phyloP scores from a whole-genome alignment of 352 stramenopile genomes.

The Phytophthora constricta region DNA sequence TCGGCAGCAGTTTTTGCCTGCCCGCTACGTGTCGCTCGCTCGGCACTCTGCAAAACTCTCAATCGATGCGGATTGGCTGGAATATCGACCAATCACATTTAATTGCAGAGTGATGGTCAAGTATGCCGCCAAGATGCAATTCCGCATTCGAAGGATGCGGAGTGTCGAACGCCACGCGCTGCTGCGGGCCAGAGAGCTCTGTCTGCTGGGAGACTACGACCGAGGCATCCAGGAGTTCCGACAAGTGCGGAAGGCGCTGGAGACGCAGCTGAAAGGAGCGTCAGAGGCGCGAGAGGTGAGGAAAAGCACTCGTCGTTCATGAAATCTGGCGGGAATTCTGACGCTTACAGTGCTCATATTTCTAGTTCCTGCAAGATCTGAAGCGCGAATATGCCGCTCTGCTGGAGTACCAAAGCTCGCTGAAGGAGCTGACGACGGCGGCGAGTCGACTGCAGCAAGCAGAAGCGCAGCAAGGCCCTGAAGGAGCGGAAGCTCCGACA shows the following conservation, averaged over 20 bases:
- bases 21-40: conserved; percentile 44
- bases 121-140: conserved; percentile 1
- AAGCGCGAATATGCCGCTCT: conserved; percentile 57
- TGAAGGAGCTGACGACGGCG: conserved; percentile 43
- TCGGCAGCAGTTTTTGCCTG: conserved; percentile 12
- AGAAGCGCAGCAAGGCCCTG: conserved; percentile 26
- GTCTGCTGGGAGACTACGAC: conserved; percentile 70
- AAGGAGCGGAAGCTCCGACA: conserved; percentile 20
- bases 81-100: conserved; percentile 27
- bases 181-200: conserved; percentile 66
- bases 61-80: neutral
- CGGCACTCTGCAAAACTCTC: conserved; percentile 10
- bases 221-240: conserved; percentile 51
- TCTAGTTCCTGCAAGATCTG: conserved; percentile 52
- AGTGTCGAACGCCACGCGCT: conserved; percentile 33
- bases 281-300: conserved; percentile 47
- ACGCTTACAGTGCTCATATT: neutral
- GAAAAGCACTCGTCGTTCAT: neutral
- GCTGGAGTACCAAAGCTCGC: conserved; percentile 51
- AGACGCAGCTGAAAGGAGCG: conserved; percentile 36
- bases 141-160: conserved; percentile 2
- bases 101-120: conserved; percentile 1
- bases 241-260: conserved; percentile 38
- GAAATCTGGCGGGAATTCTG: neutral
- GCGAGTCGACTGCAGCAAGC: conserved; percentile 34